These are phyloP conservation scores for Apiospora koreana DNA, from an alignment of 2,329 filamentous ascomycete genomes.

Conservation along the genomic window DNA sequence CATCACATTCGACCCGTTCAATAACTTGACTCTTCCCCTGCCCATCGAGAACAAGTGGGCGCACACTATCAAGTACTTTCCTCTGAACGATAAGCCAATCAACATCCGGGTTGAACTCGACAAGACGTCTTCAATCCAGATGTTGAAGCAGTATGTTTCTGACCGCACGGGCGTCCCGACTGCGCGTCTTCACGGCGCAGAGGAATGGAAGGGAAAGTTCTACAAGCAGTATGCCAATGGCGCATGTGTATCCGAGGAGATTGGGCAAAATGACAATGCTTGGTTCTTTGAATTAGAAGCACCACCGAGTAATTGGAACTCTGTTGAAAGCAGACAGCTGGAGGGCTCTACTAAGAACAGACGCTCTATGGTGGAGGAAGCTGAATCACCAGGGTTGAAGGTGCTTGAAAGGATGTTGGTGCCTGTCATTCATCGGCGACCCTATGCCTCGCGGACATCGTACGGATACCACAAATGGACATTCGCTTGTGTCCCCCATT, in stretches of 20 bases:
- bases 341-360: slow-evolving; percentile 38
- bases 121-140: slow-evolving; percentile 69
- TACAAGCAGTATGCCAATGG: slow-evolving; percentile 83
- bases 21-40: slow-evolving; percentile 86
- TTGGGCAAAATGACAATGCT: slow-evolving; percentile 64
- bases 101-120: slow-evolving; percentile 77
- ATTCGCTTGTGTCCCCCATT: slow-evolving; percentile 52
- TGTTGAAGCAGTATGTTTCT: slow-evolving; percentile 71
- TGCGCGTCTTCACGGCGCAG: slow-evolving; percentile 73
- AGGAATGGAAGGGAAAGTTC: slow-evolving; percentile 81
- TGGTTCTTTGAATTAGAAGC: slow-evolving; percentile 77
- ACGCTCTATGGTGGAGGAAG: slow-evolving; percentile 51
- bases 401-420: slow-evolving; percentile 69
- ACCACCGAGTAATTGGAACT: slow-evolving; percentile 75
- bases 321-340: slow-evolving; percentile 48
- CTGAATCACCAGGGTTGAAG: slow-evolving; percentile 48
- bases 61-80: slow-evolving; percentile 74
- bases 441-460: slow-evolving; percentile 27
- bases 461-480: slow-evolving; percentile 37
- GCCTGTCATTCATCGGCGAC: slow-evolving; percentile 66
- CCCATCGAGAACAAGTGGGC: slow-evolving; percentile 84
- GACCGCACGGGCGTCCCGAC: slow-evolving; percentile 64
- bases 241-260: slow-evolving; percentile 69
- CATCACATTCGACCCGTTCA: slow-evolving; percentile 98
- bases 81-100: slow-evolving; percentile 70